These are phyloP conservation scores for Vitis amurensis DNA, from an alignment of 164 flowering plant species.

Conservation along the genomic window DNA sequence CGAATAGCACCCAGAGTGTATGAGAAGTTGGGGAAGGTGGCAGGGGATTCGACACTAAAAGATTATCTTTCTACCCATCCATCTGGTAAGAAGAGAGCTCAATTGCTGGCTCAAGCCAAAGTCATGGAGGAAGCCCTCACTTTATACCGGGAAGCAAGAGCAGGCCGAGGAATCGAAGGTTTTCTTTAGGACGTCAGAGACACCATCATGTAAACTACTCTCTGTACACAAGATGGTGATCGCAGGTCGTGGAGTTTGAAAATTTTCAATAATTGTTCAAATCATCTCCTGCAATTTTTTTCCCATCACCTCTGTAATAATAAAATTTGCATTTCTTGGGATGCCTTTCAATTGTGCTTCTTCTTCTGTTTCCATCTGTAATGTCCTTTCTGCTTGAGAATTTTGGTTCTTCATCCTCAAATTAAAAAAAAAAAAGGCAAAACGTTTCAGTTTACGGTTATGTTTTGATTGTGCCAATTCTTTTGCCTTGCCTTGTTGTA, in stretches of 20 bases:
- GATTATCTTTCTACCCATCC: slow-evolving; percentile 97
- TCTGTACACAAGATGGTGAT: neutral
- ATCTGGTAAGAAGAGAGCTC: slow-evolving; percentile 85
- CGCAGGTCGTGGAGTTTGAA: neutral
- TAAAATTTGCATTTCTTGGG: no score
- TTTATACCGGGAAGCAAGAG: slow-evolving; percentile 55
- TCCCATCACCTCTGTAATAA: neutral
- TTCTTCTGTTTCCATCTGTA: neutral
- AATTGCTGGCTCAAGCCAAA: slow-evolving; percentile 66
- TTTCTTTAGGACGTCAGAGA: slow-evolving; percentile 42
- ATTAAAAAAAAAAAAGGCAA: no score
- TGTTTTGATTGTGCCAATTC: no score
- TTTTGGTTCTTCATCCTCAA: no score
- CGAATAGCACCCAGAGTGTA: slow-evolving; percentile 82
- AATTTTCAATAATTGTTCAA: neutral
- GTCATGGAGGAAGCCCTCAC: slow-evolving; percentile 94
- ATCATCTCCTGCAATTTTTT: neutral
- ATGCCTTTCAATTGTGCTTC: neutral
- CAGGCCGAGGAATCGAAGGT: slow-evolving; percentile 73
- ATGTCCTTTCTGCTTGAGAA: neutral
- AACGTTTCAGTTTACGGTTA: no score
- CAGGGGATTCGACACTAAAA: slow-evolving; percentile 57
- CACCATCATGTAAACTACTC: neutral
- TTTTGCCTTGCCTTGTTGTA: no score
- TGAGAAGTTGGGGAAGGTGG: slow-evolving; percentile 73